A percentile compares a stretch with the other conserved stretches of the same genome.
Evolutionary conservation across 2,329 filamentous ascomycete genomes (phyloP).

Genomic region (Microcyclospora tardicrescens): DNA sequence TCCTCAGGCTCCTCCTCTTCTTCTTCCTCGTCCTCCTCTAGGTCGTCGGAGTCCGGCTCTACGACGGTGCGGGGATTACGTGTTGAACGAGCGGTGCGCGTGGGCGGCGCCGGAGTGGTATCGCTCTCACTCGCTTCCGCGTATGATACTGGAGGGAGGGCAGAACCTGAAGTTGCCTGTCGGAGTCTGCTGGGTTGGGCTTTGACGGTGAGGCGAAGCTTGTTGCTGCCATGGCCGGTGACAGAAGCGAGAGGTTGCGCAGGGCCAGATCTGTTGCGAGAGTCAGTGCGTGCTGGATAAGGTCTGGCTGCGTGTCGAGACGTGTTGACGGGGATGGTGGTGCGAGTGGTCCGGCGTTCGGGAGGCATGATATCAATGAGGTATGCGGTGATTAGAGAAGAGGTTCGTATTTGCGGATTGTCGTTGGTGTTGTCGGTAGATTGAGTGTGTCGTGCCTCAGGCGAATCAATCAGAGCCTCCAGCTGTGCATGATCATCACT

Average conservation of each 20-base stretch:
- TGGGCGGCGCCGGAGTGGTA: slow-evolving; percentile 19
- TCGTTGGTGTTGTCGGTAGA: too few species aligned
- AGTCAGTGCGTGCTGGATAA: slow-evolving; percentile 15
- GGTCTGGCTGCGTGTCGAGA: slow-evolving; percentile 10
- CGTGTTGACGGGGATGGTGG: slow-evolving; percentile 10
- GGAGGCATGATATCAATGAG: slow-evolving; percentile 17
- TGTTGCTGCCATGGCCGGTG: slow-evolving; percentile 31
- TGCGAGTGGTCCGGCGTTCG: slow-evolving; percentile 19
- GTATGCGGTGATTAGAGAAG: too few species aligned
- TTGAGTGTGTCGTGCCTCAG: neutral
- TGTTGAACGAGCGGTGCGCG: slow-evolving; percentile 18
- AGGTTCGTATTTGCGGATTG: too few species aligned
- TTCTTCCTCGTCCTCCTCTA: slow-evolving; percentile 19
- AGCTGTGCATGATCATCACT: neutral
- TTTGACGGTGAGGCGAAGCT: slow-evolving; percentile 38
- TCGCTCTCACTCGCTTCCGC: slow-evolving; percentile 21
- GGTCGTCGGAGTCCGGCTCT: slow-evolving; percentile 22
- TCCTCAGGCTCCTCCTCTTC: slow-evolving; percentile 8
- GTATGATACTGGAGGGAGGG: slow-evolving; percentile 19
- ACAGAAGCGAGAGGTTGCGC: slow-evolving; percentile 14
- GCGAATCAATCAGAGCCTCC: too few species aligned
- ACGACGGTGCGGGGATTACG: slow-evolving; percentile 23
- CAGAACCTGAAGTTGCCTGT: slow-evolving; percentile 30
- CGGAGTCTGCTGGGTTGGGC: slow-evolving; percentile 37
- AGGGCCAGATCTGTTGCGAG: slow-evolving; percentile 10